Conservation (phyloP, 2,329 filamentous ascomycete genomes). For the Pseudocercospora pini-densiflorae region DNA sequence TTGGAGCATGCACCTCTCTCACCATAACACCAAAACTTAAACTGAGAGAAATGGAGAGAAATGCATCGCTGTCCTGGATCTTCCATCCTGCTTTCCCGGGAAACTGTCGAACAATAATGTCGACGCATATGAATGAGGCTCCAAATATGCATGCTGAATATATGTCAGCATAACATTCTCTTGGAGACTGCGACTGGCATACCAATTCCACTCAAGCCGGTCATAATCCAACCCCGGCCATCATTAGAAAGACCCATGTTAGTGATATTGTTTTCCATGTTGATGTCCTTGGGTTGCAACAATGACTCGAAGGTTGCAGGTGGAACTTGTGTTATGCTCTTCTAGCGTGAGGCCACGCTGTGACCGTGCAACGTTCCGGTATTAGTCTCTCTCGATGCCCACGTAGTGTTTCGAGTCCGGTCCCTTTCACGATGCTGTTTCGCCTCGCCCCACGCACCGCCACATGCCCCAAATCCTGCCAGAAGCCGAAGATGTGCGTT, state of each 20-base stretch:
- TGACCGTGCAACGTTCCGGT: background rate
- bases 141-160: conserved; percentile 65
- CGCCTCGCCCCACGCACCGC: conserved; percentile 16
- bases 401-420: conserved; percentile 18
- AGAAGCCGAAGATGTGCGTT: background rate
- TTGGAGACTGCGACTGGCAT: conserved; percentile 26
- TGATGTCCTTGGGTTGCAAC: background rate
- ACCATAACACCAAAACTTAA: conserved; percentile 98
- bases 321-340: background rate
- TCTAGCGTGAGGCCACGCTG: conserved; percentile 9
- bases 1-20: conserved; percentile 37
- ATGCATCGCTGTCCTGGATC: conserved; percentile 86
- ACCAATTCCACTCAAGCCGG: conserved; percentile 78
- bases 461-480: conserved; percentile 10
- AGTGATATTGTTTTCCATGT: background rate
- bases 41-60: conserved; percentile 85
- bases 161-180: conserved; percentile 10
- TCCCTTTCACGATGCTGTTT: background rate
- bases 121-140: conserved; percentile 84
- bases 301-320: background rate
- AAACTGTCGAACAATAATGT: conserved; percentile 73
- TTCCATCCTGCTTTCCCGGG: conserved; percentile 77
- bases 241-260: conserved; percentile 71
- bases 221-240: conserved; percentile 91
- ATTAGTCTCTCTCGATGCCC: background rate